Evolutionary conservation across 139 green algal genomes (phyloP).

Genomic region (Desmodesmus armatus): DNA sequence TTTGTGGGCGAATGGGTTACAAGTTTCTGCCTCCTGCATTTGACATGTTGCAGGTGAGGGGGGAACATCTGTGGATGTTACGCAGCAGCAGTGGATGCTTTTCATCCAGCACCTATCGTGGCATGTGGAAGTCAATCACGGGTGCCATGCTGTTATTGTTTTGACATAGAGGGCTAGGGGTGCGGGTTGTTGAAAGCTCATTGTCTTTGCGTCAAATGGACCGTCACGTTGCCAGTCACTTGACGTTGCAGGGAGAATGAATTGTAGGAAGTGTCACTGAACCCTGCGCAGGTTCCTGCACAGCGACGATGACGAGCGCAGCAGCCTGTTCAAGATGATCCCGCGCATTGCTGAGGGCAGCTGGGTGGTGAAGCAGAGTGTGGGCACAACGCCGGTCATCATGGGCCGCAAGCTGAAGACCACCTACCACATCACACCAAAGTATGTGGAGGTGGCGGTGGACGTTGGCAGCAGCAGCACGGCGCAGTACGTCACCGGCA

Average conservation of each 20-base stretch:
- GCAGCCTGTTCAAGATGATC: constrained; percentile 64
- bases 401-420: constrained; percentile 53
- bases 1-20: too few relatives aligned
- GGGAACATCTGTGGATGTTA: too few relatives aligned
- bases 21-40: too few relatives aligned
- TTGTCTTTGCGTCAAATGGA: too few relatives aligned
- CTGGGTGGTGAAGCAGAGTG: constrained; percentile 62
- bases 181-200: background rate
- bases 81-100: background rate
- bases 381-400: constrained; percentile 62
- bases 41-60: too few relatives aligned
- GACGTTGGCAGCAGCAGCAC: constrained; percentile 60
- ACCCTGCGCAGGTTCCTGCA: constrained; percentile 62
- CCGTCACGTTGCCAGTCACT: too few relatives aligned
- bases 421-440: constrained; percentile 46
- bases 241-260: too few relatives aligned
- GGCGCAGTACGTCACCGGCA: constrained; percentile 55
- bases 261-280: too few relatives aligned
- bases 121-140: too few relatives aligned
- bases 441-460: constrained; percentile 53
- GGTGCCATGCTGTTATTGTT: background rate
- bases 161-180: background rate
- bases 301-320: constrained; percentile 48
- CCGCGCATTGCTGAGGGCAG: constrained; percentile 53
- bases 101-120: background rate